These are phyloP conservation scores for Septoria linicola DNA, from an alignment of 2,329 filamentous ascomycete species.

Conservation along the genomic window DNA sequence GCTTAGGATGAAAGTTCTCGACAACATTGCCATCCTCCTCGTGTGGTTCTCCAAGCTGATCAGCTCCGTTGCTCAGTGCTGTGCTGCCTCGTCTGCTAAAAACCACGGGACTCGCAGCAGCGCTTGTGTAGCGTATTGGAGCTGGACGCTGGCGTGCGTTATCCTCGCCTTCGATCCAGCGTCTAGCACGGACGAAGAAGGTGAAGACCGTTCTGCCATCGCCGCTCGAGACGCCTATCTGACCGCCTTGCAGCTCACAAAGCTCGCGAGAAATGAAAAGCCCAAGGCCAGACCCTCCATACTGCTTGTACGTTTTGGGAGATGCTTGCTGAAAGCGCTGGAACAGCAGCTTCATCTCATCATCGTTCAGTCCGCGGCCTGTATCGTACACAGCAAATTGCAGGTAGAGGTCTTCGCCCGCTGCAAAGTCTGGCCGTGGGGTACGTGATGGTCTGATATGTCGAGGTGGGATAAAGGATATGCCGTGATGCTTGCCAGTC, in stretches of 20 bases:
- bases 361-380: constrained; percentile 42
- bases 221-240: constrained; percentile 46
- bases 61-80: constrained; percentile 8
- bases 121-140: constrained; percentile 23
- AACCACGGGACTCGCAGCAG: constrained; percentile 29
- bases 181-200: constrained; percentile 45
- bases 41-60: constrained; percentile 6
- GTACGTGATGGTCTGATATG: constrained; percentile 27
- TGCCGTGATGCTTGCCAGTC: constrained; percentile 34
- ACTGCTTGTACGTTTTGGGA: constrained; percentile 40
- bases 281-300: constrained; percentile 47
- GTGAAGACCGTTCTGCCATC: constrained; percentile 46
- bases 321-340: constrained; percentile 43
- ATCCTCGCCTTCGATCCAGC: constrained; percentile 19
- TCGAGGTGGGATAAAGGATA: constrained; percentile 36
- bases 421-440: constrained; percentile 36
- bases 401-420: constrained; percentile 41
- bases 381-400: constrained; percentile 48
- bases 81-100: constrained; percentile 30
- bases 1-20: constrained; percentile 17
- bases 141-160: constrained; percentile 3
- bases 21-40: constrained; percentile 13
- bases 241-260: constrained; percentile 45
- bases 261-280: constrained; percentile 50
- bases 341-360: constrained; percentile 45